phyloP scores from a whole-genome alignment of 495 filamentous ascomycete genomes.

The Amorphotheca resinae region DNA sequence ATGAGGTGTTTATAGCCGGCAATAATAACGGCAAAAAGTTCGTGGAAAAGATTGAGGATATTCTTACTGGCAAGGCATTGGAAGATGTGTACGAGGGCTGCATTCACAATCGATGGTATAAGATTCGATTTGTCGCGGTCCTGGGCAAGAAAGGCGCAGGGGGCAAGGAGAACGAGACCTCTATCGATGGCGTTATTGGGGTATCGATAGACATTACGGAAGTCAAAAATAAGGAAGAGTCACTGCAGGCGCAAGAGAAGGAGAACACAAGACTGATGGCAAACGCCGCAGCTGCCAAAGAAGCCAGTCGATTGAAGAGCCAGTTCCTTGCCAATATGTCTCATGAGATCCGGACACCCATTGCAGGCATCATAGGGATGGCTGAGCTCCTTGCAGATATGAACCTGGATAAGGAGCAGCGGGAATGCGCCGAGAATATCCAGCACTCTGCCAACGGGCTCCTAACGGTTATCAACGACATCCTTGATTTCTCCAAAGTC shows the following conservation, averaged over 20 bases:
- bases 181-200: constrained; percentile 53
- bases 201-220: constrained; percentile 59
- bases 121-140: constrained; percentile 50
- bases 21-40: constrained; percentile 27
- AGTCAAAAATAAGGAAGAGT: constrained; percentile 40
- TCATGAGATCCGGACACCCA: constrained; percentile 73
- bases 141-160: constrained; percentile 34
- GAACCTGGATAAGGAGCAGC: constrained; percentile 52
- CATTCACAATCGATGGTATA: constrained; percentile 42
- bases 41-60: constrained; percentile 39
- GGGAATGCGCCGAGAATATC: constrained; percentile 65
- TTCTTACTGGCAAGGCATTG: constrained; percentile 38
- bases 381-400: constrained; percentile 57
- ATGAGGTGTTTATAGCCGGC: constrained; percentile 39
- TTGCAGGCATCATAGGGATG: constrained; percentile 61
- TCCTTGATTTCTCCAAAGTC: constrained; percentile 78
- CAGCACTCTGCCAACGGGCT: constrained; percentile 69
- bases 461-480: constrained; percentile 84
- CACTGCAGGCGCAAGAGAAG: constrained; percentile 29
- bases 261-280: constrained; percentile 51
- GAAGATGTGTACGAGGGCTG: constrained; percentile 37
- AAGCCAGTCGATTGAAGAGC: constrained; percentile 55
- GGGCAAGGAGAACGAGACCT: constrained; percentile 30
- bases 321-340: constrained; percentile 72
- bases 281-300: constrained; percentile 55